Evolutionary conservation across 1,284 basidiomycete species (phyloP), one percentile per base, ranked within the genome.

Genomic region (Tilletia walkeri): DNA sequence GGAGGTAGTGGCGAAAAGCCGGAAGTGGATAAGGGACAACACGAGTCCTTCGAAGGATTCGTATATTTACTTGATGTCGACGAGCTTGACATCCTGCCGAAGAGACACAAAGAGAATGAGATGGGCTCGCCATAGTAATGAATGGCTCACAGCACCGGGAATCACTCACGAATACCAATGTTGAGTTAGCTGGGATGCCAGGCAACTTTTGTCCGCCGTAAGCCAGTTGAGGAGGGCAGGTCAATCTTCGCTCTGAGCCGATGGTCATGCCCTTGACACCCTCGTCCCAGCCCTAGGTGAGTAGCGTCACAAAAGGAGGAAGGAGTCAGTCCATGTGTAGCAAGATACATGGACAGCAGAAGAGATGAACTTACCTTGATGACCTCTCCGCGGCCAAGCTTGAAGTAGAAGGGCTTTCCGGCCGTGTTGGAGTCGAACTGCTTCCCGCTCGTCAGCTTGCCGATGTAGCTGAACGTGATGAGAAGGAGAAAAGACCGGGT

Each of bases 241-340:
- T 90, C 75, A 98, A 87, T 72, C 90, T 86, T 69, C 95, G 90
- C 85, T 97, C 94, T 50, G 93, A 93, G 68, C 93, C 94, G 65
- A 91, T 89, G 77, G 91, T 89, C 94, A 98, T 96, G 66, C 95
- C 95, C 69, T 87, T 89, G 71, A 98, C 87, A 68, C 95, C 95
- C 78, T 92, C 87, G 79, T 96, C 94, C 95, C 94, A 96, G 48
- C 79, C 76, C 65, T 50, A 9, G 24, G 24, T 30, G 24, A 30
- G 14, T 45, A 14, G 3, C 6, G 6, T 45, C 41, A 14, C 41
- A 39, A 34, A 34, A 34, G 30, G 4, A 24, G 16, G 30, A 61
- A 34, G 24, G 12, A 2, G 4, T 53, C 50, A 53, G 50, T 53
- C 2, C 41, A 45, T 3, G 50, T 6, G 56, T 61, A 34, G 24